Evolutionary conservation across 1,284 basidiomycete genomes (phyloP).

Genomic region (Ceratobasidium sp.): DNA sequence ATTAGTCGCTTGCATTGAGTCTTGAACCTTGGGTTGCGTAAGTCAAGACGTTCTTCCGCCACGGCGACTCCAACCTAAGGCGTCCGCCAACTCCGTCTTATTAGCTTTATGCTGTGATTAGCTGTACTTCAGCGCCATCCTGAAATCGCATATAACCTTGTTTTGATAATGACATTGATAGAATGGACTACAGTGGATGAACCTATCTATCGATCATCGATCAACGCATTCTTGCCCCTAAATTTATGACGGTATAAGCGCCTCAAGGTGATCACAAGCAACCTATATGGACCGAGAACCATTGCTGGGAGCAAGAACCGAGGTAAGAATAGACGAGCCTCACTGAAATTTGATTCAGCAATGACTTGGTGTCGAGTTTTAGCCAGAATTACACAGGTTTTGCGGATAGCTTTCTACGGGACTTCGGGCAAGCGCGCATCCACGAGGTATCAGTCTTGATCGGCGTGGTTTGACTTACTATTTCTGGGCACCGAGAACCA

Average conservation of each 20-base stretch:
- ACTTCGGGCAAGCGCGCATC: background rate
- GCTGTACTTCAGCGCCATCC: too few species aligned
- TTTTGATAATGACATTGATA: too few species aligned
- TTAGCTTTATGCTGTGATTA: too few species aligned
- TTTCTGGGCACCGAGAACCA: background rate
- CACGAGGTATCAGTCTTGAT: conserved; percentile 8
- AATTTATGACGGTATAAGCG: background rate
- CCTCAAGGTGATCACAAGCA: too few species aligned
- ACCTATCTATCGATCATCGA: too few species aligned
- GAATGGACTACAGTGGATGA: too few species aligned
- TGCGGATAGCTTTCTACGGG: background rate
- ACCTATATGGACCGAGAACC: too few species aligned
- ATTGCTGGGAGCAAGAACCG: background rate
- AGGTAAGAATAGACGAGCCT: background rate
- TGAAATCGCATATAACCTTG: too few species aligned
- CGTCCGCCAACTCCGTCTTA: too few species aligned
- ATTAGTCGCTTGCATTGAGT: too few species aligned
- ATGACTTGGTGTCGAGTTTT: background rate
- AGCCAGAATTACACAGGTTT: background rate
- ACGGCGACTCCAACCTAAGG: background rate
- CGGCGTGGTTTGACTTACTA: background rate
- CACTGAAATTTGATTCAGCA: background rate
- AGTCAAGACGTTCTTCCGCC: background rate
- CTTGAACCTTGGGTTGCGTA: background rate
- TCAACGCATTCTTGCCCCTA: too few species aligned